A percentile compares a stretch with the other conserved stretches of the same genome.
Evolutionary conservation across 2,329 filamentous ascomycete species (phyloP).

Genomic region (Paecilomyces dactylethromorphus): DNA sequence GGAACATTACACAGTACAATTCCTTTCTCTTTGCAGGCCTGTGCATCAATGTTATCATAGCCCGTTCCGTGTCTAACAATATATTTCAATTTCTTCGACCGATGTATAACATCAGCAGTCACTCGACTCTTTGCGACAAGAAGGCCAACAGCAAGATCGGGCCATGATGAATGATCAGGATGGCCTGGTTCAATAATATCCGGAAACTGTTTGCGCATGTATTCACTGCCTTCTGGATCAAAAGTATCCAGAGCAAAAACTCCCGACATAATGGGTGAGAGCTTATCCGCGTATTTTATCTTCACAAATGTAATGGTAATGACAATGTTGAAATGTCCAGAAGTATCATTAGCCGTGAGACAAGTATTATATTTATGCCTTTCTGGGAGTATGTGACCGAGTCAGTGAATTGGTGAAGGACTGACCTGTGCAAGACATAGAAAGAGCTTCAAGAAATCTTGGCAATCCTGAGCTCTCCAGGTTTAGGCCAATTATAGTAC

Average conservation of each 20-base stretch:
- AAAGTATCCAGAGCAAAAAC: slow-evolving; percentile 1
- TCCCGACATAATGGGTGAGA: not conserved
- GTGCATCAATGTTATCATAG: slow-evolving; percentile 29
- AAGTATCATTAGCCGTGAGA: not conserved
- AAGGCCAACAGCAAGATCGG: slow-evolving; percentile 1
- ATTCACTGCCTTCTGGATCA: not conserved
- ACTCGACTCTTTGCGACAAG: slow-evolving; percentile 3
- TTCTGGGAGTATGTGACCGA: not conserved
- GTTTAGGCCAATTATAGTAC: no score
- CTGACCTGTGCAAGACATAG: not conserved
- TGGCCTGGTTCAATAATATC: slow-evolving; percentile 1
- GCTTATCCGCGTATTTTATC: not conserved
- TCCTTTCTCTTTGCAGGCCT: slow-evolving; percentile 10
- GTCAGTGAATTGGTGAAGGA: not conserved
- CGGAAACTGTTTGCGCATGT: slow-evolving; percentile 1
- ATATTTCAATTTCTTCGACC: slow-evolving; percentile 1
- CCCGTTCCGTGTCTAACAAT: slow-evolving; percentile 12
- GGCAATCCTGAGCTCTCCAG: no score
- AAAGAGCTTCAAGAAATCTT: no score
- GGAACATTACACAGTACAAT: slow-evolving; percentile 2
- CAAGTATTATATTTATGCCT: not conserved
- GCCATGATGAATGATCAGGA: slow-evolving; percentile 1
- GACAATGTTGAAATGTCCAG: not conserved
- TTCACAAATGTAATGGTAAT: not conserved
- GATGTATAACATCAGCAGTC: not conserved